These are phyloP conservation scores for Chlamydomonas schloesseri DNA, from an alignment of 139 green algal genomes.

Conservation along the genomic window DNA sequence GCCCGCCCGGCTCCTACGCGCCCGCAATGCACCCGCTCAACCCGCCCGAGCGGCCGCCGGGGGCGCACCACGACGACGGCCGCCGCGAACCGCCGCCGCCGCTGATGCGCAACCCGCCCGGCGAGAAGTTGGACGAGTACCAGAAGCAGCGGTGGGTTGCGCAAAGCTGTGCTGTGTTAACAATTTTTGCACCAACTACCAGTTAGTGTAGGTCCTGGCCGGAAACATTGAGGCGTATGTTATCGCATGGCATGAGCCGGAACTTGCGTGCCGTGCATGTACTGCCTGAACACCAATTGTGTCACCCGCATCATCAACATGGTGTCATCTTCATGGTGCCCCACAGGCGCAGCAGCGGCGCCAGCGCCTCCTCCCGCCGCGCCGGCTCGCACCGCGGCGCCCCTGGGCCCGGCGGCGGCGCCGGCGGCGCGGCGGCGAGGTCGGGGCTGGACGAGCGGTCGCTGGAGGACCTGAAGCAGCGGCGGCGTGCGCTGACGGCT, in stretches of 20 bases:
- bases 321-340: too few species aligned
- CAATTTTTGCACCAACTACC: too few species aligned
- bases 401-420: background rate
- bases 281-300: too few species aligned
- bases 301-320: too few species aligned
- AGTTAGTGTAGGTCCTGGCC: too few species aligned
- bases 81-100: conserved; percentile 3
- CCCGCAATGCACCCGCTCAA: conserved; percentile 9
- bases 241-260: too few species aligned
- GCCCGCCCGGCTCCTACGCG: conserved; percentile 44
- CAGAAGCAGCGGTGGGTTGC: conserved; percentile 7
- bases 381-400: background rate
- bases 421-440: too few species aligned
- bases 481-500: conserved; percentile 26
- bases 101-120: conserved; percentile 20
- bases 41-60: background rate
- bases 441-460: background rate
- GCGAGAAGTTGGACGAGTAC: conserved; percentile 31
- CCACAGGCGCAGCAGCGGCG: background rate
- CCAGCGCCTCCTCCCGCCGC: background rate
- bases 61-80: background rate
- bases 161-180: too few species aligned
- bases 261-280: too few species aligned
- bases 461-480: conserved; percentile 23
- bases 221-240: too few species aligned